A percentile compares a stretch with the other conserved stretches of the same genome.
Evolutionary conservation across 2,329 filamentous ascomycete species (phyloP).

Genomic region (Fusarium nygamai): DNA sequence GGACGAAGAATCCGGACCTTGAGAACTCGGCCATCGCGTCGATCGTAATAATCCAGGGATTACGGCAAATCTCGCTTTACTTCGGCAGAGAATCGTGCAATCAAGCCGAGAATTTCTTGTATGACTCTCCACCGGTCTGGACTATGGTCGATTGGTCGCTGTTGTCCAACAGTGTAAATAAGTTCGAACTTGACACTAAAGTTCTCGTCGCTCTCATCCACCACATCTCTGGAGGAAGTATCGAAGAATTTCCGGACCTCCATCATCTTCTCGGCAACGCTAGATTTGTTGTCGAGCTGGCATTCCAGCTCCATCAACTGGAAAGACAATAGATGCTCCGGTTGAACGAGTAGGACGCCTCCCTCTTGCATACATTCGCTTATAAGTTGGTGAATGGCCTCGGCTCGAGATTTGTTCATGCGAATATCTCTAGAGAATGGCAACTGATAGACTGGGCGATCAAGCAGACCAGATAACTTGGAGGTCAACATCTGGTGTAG

Average conservation of each 20-base stretch:
- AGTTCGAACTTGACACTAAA: constrained; percentile 70
- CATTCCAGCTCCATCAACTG: constrained; percentile 69
- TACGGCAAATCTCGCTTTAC: constrained; percentile 46
- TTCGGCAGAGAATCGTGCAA: constrained; percentile 36
- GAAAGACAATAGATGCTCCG: constrained; percentile 72
- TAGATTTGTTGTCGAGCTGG: constrained; percentile 18
- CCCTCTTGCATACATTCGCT: constrained; percentile 56
- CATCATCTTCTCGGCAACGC: constrained; percentile 48
- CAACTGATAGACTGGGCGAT: constrained; percentile 64
- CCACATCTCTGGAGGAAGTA: constrained; percentile 59
- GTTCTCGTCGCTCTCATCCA: constrained; percentile 74
- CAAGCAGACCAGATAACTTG: constrained; percentile 63
- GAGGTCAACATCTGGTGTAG: constrained; percentile 55
- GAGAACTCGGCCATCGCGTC: constrained; percentile 51
- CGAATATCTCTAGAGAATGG: constrained; percentile 66
- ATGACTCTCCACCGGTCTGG: constrained; percentile 66
- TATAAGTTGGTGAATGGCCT: constrained; percentile 51
- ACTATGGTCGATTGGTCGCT: constrained; percentile 60
- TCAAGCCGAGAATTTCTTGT: constrained; percentile 60
- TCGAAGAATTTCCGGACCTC: constrained; percentile 58
- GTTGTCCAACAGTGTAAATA: constrained; percentile 69
- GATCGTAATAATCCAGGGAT: constrained; percentile 47
- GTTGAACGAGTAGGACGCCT: constrained; percentile 69
- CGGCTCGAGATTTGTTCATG: constrained; percentile 37
- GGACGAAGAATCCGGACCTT: constrained; percentile 58